phyloP scores from a whole-genome alignment of 1,284 basidiomycete species.

The Coniferiporia sulphurascens region DNA sequence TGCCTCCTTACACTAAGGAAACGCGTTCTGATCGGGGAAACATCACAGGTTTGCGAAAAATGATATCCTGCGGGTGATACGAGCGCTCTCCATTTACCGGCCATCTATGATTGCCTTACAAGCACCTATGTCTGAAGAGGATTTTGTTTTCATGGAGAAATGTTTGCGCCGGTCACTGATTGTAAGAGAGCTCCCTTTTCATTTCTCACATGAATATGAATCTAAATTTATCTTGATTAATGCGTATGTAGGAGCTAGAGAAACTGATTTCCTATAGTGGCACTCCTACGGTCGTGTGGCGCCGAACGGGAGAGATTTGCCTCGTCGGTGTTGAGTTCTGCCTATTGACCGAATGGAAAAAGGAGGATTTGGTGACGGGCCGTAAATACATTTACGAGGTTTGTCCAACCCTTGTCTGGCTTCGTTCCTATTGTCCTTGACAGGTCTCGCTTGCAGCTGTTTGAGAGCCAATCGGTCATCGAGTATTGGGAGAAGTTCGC shows the following conservation, averaged over 20 bases:
- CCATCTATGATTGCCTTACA: slow-evolving; percentile 95
- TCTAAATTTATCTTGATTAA: slow-evolving; percentile 8
- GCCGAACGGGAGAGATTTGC: slow-evolving; percentile 95
- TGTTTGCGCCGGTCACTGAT: slow-evolving; percentile 92
- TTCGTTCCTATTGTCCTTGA: slow-evolving; percentile 16
- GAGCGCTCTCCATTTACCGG: slow-evolving; percentile 90
- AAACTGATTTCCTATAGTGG: slow-evolving; percentile 96
- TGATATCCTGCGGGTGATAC: slow-evolving; percentile 90
- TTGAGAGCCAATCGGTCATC: slow-evolving; percentile 86
- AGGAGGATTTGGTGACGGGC: slow-evolving; percentile 75
- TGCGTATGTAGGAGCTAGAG: slow-evolving; percentile 73
- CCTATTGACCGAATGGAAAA: slow-evolving; percentile 86
- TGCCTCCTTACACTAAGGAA: not conserved
- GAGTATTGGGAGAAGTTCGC: slow-evolving; percentile 97
- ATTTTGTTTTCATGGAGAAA: slow-evolving; percentile 93
- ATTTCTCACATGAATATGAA: not conserved
- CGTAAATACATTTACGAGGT: slow-evolving; percentile 91
- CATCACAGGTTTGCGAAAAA: slow-evolving; percentile 84
- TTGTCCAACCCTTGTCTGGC: slow-evolving; percentile 8
- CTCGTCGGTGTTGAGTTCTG: slow-evolving; percentile 96
- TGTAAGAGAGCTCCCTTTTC: slow-evolving; percentile 40
- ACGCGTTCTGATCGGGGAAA: slow-evolving; percentile 13
- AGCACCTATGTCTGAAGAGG: slow-evolving; percentile 90
- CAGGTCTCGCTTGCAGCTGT: slow-evolving; percentile 46
- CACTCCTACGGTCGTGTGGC: slow-evolving; percentile 99